A percentile compares a stretch with the other conserved stretches of the same genome.
Evolutionary conservation across 805 yeast genomes (phyloP).

Genomic region (Wickerhamomyces alni): DNA sequence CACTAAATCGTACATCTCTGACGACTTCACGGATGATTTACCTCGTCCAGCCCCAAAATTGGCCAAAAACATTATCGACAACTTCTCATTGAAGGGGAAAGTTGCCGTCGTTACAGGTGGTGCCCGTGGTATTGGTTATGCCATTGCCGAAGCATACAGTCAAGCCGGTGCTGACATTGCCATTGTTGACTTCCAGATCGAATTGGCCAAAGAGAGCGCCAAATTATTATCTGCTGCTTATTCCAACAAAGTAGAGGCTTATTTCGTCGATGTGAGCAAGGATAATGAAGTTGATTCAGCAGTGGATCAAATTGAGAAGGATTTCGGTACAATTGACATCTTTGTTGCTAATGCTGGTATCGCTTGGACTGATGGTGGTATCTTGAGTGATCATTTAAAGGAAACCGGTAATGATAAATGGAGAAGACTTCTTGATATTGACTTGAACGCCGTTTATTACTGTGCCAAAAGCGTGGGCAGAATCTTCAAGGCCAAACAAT

Average conservation of each 20-base stretch:
- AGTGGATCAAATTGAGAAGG: constrained; percentile 39
- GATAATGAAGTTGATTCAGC: constrained; percentile 20
- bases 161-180: constrained; percentile 87
- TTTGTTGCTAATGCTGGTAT: constrained; percentile 91
- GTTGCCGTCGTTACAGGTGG: constrained; percentile 85
- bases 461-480: constrained; percentile 74
- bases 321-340: constrained; percentile 71
- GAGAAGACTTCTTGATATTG: constrained; percentile 67
- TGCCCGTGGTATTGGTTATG: constrained; percentile 76
- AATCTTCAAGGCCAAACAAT: constrained; percentile 66
- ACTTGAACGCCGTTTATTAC: constrained; percentile 75
- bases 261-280: constrained; percentile 25
- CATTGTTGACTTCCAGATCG: constrained; percentile 23
- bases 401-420: constrained; percentile 43
- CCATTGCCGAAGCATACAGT: constrained; percentile 76
- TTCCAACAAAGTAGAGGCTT: constrained; percentile 57
- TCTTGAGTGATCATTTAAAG: constrained; percentile 31
- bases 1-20: constrained; percentile 19
- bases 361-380: constrained; percentile 67
- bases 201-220: constrained; percentile 51
- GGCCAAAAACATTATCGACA: constrained; percentile 49
- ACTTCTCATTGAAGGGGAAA: constrained; percentile 76
- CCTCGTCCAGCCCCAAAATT: constrained; percentile 51
- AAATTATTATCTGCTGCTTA: constrained; percentile 47
- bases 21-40: constrained; percentile 27